phyloP scores from a whole-genome alignment of 768 basidiomycete genomes.

The Boletus reticuloceps region DNA sequence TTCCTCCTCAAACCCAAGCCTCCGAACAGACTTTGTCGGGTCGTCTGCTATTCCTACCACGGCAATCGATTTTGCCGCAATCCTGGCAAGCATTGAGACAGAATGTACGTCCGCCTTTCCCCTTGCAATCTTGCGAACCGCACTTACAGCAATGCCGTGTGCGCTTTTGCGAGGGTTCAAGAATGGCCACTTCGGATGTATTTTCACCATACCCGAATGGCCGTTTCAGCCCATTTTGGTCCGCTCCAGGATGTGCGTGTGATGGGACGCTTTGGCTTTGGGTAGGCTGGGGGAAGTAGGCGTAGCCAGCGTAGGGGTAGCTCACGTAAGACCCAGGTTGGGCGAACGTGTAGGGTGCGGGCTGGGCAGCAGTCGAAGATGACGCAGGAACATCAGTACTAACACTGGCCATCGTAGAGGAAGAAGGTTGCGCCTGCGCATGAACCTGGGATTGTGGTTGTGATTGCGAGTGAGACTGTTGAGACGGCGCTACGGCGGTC shows the following conservation, averaged over 20 bases:
- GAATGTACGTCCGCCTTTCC: conserved; percentile 74
- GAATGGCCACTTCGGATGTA: conserved; percentile 25
- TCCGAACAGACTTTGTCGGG: conserved; percentile 75
- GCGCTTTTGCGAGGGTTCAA: conserved; percentile 50
- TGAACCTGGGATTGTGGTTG: conserved; percentile 19
- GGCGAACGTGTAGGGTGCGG: conserved; percentile 29
- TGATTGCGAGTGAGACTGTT: conserved; percentile 24
- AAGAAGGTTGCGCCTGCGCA: conserved; percentile 19
- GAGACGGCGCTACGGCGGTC: conserved; percentile 14
- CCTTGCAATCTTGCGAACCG: conserved; percentile 77
- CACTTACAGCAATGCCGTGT: conserved; percentile 83
- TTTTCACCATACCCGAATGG: conserved; percentile 28
- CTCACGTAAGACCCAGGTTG: conserved; percentile 33
- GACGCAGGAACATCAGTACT: conserved; percentile 17
- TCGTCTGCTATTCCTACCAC: conserved; percentile 71
- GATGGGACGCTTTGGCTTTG: conserved; percentile 22
- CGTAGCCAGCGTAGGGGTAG: conserved; percentile 35
- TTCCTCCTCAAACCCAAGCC: conserved; percentile 36
- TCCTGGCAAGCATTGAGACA: conserved; percentile 77
- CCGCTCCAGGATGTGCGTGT: conserved; percentile 23
- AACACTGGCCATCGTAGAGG: conserved; percentile 18
- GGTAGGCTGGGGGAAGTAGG: conserved; percentile 30
- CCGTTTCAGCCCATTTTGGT: conserved; percentile 29
- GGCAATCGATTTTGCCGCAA: conserved; percentile 78
- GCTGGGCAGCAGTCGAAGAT: conserved; percentile 26